A percentile compares a stretch with the other conserved stretches of the same genome.
Evolutionary conservation across 495 filamentous ascomycete species (phyloP).

Genomic region (Trichocladium antarcticum): DNA sequence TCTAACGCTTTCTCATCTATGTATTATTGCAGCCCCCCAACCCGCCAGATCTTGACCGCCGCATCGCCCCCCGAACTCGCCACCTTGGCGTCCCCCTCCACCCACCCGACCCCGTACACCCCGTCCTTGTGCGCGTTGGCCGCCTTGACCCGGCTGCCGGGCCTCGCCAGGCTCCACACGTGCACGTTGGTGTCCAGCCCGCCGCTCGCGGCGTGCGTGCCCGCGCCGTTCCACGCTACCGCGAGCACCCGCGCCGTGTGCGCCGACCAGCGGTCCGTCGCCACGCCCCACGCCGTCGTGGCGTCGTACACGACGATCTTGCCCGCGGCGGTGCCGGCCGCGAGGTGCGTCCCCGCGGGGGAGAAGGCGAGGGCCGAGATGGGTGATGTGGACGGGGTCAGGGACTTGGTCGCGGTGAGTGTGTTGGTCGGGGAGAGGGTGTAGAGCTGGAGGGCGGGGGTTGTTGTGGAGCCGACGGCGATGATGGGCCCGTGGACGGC

Average conservation of each 20-base stretch:
- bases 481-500: conserved; percentile 53
- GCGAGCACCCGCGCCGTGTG: conserved; percentile 79
- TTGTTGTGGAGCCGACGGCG: conserved; percentile 67
- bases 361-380: conserved; percentile 72
- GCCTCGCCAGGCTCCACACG: conserved; percentile 80
- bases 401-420: conserved; percentile 31
- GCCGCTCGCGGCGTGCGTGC: conserved; percentile 71
- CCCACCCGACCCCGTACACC: conserved; percentile 80
- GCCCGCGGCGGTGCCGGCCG: conserved; percentile 71
- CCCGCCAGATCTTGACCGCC: conserved; percentile 78
- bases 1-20: neutral
- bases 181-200: conserved; percentile 81
- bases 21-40: conserved; percentile 48
- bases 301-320: conserved; percentile 70
- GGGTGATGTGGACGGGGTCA: conserved; percentile 42
- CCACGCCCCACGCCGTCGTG: conserved; percentile 37
- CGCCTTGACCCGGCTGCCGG: conserved; percentile 66
- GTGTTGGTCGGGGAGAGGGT: conserved; percentile 43
- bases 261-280: conserved; percentile 75
- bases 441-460: conserved; percentile 62
- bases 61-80: conserved; percentile 78
- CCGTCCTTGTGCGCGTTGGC: conserved; percentile 90
- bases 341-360: conserved; percentile 56
- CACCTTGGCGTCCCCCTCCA: conserved; percentile 49
- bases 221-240: conserved; percentile 69